phyloP scores from a whole-genome alignment of 108 stramenopile species.

The Aurantiochytrium sp. region DNA sequence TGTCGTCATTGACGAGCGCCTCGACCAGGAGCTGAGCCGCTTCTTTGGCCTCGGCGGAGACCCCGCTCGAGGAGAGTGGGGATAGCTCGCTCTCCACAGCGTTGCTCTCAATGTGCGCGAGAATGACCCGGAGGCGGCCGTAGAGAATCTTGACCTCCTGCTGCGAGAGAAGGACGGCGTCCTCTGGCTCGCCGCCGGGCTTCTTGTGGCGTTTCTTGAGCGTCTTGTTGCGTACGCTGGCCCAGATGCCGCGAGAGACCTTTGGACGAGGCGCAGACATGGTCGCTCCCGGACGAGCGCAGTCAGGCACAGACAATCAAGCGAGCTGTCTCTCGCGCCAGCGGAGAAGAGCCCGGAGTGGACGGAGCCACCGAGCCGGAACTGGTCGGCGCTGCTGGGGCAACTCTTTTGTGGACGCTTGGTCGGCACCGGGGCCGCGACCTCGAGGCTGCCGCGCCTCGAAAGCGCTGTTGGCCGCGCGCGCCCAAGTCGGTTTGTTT shows the following conservation, averaged over 20 bases:
- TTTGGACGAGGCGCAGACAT: not conserved
- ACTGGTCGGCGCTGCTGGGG: too few species aligned
- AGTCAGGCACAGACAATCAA: too few species aligned
- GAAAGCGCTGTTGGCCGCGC: too few species aligned
- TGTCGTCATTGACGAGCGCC: conserved; percentile 8
- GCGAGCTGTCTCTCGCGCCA: too few species aligned
- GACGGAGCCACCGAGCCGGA: too few species aligned
- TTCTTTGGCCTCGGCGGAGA: conserved; percentile 20
- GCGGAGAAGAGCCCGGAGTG: too few species aligned
- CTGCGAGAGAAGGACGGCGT: not conserved
- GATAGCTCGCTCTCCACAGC: not conserved
- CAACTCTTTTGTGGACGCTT: too few species aligned
- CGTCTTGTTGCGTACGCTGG: conserved; percentile 11
- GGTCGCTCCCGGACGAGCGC: not conserved
- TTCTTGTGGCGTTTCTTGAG: not conserved
- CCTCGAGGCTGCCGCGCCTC: too few species aligned
- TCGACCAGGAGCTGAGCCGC: not conserved
- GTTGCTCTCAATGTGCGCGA: conserved; percentile 6
- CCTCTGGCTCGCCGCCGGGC: not conserved
- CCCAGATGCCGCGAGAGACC: conserved; percentile 9
- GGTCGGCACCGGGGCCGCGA: too few species aligned
- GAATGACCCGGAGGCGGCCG: not conserved
- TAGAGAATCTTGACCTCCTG: not conserved
- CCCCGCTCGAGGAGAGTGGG: not conserved
- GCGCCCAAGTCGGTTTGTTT: too few species aligned